Evolutionary conservation across 805 yeast species (phyloP), one percentile per base, ranked within the genome.

Genomic region (Yamadazyma sp.): DNA sequence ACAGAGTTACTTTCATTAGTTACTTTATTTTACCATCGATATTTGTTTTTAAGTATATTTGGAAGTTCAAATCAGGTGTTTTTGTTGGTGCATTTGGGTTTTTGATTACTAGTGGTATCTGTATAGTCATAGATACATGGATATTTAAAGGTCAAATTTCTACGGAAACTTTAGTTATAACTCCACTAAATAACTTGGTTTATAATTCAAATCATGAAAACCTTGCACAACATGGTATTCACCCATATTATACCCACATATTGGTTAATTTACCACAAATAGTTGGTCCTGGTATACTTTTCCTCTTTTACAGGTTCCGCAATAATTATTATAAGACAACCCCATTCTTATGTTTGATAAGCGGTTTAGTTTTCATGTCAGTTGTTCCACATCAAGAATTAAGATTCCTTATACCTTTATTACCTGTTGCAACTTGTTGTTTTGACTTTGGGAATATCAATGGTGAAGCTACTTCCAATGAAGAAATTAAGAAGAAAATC

Each of bases 321-420:
- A 58, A 56, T 30, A 58, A 53, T 8, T 69, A 76, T 49, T 52
- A 67, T 47, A 60, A 45, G 18, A 71, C 83, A 1, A 62, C 82
- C 2, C 80, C 89, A 1, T 73, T 77, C 42, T 58, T 79, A 24
- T 58, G 89, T 1, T 64, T 81, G 0, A 37, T 75, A 2, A 78
- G 95, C 4, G 94, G 88, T 0, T 18, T 86, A 1, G 4, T 66
- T 0, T 36, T 76, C 3, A 63, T 93, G 18, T 86, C 97, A 0
- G 2, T 77, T 0, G 70, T 87, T 15, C 95, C 94, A 11, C 99
- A 93, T 56, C 99, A 93, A 56, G 99, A 93, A 53, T 67, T 87
- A n/a, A 66, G 99, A 35, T 93, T 93, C 53, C 59, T 94, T 28
- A 53, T 80, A 0, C 98, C 98, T 0, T 52, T 82, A 14, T 63